phyloP scores from a whole-genome alignment of 2,329 filamentous ascomycete species.

The Coleophoma eucalyptorum region DNA sequence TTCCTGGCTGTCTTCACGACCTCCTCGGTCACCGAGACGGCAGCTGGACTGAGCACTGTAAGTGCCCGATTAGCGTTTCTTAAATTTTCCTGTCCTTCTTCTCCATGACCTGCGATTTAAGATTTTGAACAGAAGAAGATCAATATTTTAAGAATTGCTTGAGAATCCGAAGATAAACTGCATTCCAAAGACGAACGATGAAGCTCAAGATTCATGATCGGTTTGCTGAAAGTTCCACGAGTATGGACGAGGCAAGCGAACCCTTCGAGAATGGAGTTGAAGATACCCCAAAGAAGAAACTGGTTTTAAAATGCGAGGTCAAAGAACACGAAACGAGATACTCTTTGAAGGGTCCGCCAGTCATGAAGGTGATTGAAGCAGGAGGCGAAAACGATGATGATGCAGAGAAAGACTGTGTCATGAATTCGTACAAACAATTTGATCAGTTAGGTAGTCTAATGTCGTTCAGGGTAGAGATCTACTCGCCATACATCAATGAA shows the following conservation, averaged over 20 bases:
- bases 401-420: constrained; percentile 1
- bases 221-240: not conserved
- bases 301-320: constrained; percentile 1
- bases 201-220: not conserved
- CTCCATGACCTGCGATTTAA: no score
- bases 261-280: not conserved
- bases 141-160: no score
- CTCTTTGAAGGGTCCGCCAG: not conserved
- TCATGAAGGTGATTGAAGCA: constrained; percentile 1
- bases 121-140: no score
- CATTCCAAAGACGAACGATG: not conserved
- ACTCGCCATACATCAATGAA: constrained; percentile 5
- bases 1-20: no score
- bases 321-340: constrained; percentile 1
- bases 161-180: no score
- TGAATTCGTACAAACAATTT: constrained; percentile 2
- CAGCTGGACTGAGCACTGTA: no score
- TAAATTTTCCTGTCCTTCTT: no score
- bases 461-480: constrained; percentile 3
- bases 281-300: not conserved
- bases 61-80: no score
- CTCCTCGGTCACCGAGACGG: no score
- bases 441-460: not conserved
- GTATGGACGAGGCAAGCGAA: not conserved
- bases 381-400: constrained; percentile 1